These are phyloP conservation scores for Debaryomyces fabryi DNA, from an alignment of 1,139 yeast genomes.

Conservation along the genomic window DNA sequence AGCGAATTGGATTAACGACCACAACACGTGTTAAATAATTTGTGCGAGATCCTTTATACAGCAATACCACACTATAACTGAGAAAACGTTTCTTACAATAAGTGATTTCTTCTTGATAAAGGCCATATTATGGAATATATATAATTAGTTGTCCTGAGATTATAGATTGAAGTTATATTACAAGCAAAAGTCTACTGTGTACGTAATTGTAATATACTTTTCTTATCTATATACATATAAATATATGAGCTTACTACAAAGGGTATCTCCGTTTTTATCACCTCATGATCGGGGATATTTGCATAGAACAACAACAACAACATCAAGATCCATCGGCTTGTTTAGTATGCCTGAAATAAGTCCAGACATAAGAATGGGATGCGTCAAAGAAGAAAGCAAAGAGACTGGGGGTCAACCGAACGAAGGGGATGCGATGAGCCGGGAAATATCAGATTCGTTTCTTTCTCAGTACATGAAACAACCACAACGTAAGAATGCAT, in stretches of 20 bases:
- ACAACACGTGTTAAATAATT: not conserved
- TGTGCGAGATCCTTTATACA: not conserved
- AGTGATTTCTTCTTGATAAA: not conserved
- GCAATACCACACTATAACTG: not conserved
- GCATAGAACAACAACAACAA: conserved; percentile 5
- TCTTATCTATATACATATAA: not conserved
- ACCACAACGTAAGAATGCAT: conserved; percentile 19
- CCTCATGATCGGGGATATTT: conserved; percentile 9
- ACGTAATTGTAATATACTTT: conserved; percentile 2
- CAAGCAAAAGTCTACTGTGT: not conserved
- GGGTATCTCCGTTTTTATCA: conserved; percentile 8
- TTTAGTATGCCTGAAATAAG: not conserved
- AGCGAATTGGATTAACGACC: not conserved
- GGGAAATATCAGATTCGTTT: conserved; percentile 24
- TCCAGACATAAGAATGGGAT: conserved; percentile 1
- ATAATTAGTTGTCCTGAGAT: not conserved
- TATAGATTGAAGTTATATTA: not conserved
- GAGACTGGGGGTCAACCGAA: not conserved
- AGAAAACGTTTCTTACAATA: not conserved
- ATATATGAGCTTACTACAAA: conserved; percentile 11
- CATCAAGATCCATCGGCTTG: conserved; percentile 3
- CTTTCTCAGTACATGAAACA: conserved; percentile 32
- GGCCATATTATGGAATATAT: not conserved
- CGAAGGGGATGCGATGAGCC: not conserved
- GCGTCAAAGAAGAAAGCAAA: not conserved